Conservation (phyloP, 495 filamentous ascomycete genomes). For the Pyronema omphalodes region DNA sequence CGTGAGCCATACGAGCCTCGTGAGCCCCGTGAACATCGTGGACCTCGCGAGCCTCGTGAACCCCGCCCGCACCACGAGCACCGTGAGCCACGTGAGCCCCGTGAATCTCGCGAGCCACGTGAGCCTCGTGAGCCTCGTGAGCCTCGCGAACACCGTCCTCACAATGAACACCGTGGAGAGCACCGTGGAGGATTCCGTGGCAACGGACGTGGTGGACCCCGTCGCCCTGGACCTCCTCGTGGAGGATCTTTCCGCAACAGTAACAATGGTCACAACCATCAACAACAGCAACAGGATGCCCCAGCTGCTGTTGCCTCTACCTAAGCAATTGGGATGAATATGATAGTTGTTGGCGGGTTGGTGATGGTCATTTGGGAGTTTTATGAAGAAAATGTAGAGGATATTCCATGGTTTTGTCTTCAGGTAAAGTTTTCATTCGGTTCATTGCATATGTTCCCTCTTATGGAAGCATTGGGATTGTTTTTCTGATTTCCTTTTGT, state of each 20-base stretch:
- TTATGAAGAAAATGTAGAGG: constrained; percentile 1
- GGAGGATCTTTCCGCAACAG: constrained; percentile 4
- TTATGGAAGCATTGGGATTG: constrained; percentile 1
- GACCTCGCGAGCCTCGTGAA: no score
- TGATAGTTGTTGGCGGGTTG: neutral
- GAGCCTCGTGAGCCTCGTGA: constrained; percentile 3
- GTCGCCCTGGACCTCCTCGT: neutral
- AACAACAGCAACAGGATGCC: constrained; percentile 7
- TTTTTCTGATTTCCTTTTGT: constrained; percentile 3
- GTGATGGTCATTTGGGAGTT: neutral
- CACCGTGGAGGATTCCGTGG: constrained; percentile 16
- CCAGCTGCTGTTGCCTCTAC: constrained; percentile 9
- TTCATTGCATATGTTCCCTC: constrained; percentile 8
- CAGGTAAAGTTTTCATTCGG: constrained; percentile 15
- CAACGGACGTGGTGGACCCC: constrained; percentile 12
- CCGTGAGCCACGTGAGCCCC: no score
- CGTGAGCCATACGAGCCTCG: no score
- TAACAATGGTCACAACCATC: constrained; percentile 4
- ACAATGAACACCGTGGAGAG: constrained; percentile 8
- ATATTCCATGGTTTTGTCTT: constrained; percentile 9
- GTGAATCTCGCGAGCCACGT: neutral
- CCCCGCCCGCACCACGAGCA: no score
- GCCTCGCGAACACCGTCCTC: constrained; percentile 12
- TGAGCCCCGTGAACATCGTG: no score
- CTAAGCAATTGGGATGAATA: neutral